phyloP scores from a whole-genome alignment of 371 early-diverging fungal species.

The Encephalitozoon romaleae region DNA sequence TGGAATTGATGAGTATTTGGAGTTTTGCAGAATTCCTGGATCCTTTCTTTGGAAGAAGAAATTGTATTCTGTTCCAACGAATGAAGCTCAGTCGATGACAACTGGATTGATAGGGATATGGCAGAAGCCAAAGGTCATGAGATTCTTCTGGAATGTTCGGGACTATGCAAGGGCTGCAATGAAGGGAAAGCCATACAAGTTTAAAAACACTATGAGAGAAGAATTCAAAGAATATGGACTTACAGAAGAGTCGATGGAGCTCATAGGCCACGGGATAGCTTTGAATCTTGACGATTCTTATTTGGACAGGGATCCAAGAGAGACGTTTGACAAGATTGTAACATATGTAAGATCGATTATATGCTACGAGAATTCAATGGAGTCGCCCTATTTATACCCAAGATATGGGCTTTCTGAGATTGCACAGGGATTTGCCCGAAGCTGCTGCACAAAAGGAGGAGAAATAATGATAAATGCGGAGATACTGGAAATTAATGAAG shows the following conservation, averaged over 20 bases:
- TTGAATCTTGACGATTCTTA: constrained; percentile 86
- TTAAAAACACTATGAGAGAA: constrained; percentile 67
- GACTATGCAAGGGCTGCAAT: constrained; percentile 18
- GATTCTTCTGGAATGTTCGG: constrained; percentile 85
- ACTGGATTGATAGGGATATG: constrained; percentile 78
- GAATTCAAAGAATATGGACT: constrained; percentile 82
- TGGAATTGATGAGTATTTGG: constrained; percentile 88
- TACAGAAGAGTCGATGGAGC: constrained; percentile 79
- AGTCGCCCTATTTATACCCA: constrained; percentile 98
- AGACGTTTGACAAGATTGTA: constrained; percentile 80
- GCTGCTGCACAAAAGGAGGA: constrained; percentile 58
- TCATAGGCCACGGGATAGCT: constrained; percentile 95
- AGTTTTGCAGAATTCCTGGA: constrained; percentile 87
- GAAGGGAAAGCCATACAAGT: neutral
- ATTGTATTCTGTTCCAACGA: constrained; percentile 86
- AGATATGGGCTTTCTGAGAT: constrained; percentile 94
- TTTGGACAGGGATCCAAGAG: constrained; percentile 71
- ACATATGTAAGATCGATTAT: constrained; percentile 84
- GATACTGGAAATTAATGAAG: constrained; percentile 11
- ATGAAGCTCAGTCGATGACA: constrained; percentile 73
- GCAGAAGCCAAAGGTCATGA: constrained; percentile 83
- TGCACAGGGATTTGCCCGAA: constrained; percentile 95
- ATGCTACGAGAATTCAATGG: constrained; percentile 68
- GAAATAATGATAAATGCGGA: constrained; percentile 54
- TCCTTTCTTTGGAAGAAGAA: constrained; percentile 79